phyloP scores from a whole-genome alignment of 2,329 filamentous ascomycete genomes.

The Penicillium paneum region DNA sequence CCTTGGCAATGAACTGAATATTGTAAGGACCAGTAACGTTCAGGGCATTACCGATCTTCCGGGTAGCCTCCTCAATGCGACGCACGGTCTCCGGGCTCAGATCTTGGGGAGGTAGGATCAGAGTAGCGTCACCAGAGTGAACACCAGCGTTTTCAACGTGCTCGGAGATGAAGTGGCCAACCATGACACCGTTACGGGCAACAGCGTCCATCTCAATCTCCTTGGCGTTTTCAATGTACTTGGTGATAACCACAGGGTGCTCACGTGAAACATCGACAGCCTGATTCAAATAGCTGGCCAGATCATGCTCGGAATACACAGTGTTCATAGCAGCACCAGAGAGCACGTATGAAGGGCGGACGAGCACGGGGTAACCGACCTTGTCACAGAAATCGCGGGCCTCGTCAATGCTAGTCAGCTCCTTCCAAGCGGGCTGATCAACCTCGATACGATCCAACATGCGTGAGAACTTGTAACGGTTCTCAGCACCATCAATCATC shows the following conservation, averaged over 20 bases:
- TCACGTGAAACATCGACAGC: slow-evolving; percentile 91
- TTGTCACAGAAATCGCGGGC: slow-evolving; percentile 81
- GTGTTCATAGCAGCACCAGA: slow-evolving; percentile 99
- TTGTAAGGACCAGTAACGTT: slow-evolving; percentile 98
- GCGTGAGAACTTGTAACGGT: slow-evolving; percentile 96
- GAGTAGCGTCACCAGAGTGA: slow-evolving; percentile 93
- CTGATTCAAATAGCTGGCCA: slow-evolving; percentile 83
- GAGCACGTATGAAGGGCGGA: slow-evolving; percentile 92
- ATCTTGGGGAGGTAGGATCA: slow-evolving; percentile 93
- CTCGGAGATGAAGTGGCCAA: slow-evolving; percentile 96
- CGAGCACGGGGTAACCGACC: slow-evolving; percentile 89
- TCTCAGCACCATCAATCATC: slow-evolving; percentile 98
- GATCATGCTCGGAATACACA: slow-evolving; percentile 90
- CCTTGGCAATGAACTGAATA: slow-evolving; percentile 99
- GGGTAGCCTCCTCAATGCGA: slow-evolving; percentile 89
- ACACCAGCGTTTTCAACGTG: slow-evolving; percentile 99
- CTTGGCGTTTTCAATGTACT: slow-evolving; percentile 99
- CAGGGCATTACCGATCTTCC: slow-evolving; percentile 89
- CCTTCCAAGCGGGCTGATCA: slow-evolving; percentile 97
- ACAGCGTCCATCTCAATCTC: slow-evolving; percentile 99
- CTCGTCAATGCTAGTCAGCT: slow-evolving; percentile 90
- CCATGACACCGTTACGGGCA: slow-evolving; percentile 79
- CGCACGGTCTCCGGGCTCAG: slow-evolving; percentile 82
- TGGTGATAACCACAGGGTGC: slow-evolving; percentile 96
- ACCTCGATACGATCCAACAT: slow-evolving; percentile 94